Percentiles rank a stretch among this genome's conserved stretches.
Evolutionary conservation across 2,329 filamentous ascomycete genomes (phyloP).

Genomic region (Fusarium poae): DNA sequence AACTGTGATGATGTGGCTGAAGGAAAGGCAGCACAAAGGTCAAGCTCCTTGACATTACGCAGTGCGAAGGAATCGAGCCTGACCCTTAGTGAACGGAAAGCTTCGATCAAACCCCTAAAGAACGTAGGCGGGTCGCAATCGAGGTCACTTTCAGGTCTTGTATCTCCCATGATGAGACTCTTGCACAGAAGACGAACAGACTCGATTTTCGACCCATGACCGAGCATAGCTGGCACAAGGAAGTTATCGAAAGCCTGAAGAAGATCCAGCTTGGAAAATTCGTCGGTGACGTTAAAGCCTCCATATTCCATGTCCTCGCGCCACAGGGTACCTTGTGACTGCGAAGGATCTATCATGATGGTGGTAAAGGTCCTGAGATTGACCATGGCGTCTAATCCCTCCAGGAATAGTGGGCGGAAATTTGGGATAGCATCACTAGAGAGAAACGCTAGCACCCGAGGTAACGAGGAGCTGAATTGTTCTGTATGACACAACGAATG

Average conservation of each 20-base stretch:
- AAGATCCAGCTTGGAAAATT: not conserved
- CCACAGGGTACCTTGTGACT: not conserved
- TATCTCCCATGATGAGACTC: not conserved
- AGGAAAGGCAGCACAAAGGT: not conserved
- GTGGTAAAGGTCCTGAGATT: not conserved
- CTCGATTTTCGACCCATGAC: not conserved
- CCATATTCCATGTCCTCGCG: not conserved
- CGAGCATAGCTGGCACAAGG: not conserved
- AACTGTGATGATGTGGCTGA: not conserved
- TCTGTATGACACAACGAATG: not conserved
- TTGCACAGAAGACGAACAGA: not conserved
- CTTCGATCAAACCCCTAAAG: not conserved
- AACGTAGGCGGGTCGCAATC: not conserved
- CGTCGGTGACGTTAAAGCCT: accelerated
- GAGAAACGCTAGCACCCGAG: not conserved
- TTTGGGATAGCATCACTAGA: not conserved
- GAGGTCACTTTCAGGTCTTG: not conserved
- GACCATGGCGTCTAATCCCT: not conserved
- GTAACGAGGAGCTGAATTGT: not conserved
- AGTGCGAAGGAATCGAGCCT: not conserved
- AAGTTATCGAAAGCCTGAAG: slow-evolving; percentile 2
- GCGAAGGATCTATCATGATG: not conserved
- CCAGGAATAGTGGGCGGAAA: not conserved
- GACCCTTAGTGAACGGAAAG: not conserved
- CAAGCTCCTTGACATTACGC: not conserved